Evolutionary conservation across 345 rosid genomes (phyloP), one percentile per base, ranked within the genome.

Genomic region (Excoecaria cochinchinensis): DNA sequence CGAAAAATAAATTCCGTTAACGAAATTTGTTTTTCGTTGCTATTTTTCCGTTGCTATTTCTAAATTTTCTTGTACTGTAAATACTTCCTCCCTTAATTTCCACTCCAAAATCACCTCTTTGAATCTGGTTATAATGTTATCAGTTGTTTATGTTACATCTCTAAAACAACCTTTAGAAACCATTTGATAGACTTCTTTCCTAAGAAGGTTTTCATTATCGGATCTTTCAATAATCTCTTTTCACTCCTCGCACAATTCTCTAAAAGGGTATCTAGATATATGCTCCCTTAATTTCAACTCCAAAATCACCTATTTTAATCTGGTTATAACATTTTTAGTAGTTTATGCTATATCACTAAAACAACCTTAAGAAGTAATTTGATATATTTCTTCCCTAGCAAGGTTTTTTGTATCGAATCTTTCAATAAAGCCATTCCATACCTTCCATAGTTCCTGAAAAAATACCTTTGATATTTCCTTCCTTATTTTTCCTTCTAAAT

Each of bases 161-260:
- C 73, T 82, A 14, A 81, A 8, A 36, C 70, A 72, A 76, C 86
- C 90, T 73, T 64, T 68, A 24, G 55, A 77, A 24, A 83, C 78
- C 44, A 82, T 52, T 69, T 42, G 74, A 55, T 71, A 74, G 3
- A 87, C 60, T 53, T 90, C 85, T 75, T 88, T 87, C 39, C 56
- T 61, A n/a, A 84, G 17, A 56, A 47, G 70, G 39, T 48, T 66
- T 67, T 71, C 78, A 38, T 42, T 36, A 12, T 58, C 74, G 22
- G 31, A 69, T 24, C 10, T 75, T 79, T 79, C 80, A 15, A 77
- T 10, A 22, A 71, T 59, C 19, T 72, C 79, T 52, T 59, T 69
- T 85, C 83, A 78, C 19, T 85, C 82, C 73, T 74, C 19, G 4
- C 9, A 71, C 56, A 74, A 59, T 76, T 83, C 81, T 8, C n/a